phyloP scores from a whole-genome alignment of 1,284 basidiomycete species.

The Puccinia hordei region DNA sequence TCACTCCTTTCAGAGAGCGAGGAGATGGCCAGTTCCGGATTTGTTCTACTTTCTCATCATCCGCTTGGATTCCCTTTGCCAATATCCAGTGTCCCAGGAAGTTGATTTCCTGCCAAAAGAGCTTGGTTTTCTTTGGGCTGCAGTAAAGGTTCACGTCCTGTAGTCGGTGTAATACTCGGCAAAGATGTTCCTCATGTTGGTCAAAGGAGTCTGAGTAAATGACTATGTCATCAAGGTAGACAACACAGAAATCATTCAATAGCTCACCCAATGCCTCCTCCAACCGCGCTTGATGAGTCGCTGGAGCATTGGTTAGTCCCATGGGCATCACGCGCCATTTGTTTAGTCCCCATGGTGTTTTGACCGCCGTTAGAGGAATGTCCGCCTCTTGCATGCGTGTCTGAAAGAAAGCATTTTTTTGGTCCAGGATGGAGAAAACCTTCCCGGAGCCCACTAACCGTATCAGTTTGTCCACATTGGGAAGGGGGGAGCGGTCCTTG shows the following conservation, averaged over 20 bases:
- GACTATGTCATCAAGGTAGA: neutral
- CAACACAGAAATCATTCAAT: neutral
- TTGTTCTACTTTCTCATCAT: neutral
- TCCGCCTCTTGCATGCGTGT: too few species aligned
- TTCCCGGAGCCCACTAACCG: too few species aligned
- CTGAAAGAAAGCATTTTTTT: too few species aligned
- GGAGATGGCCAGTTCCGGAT: slow-evolving; percentile 14
- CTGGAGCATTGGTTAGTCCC: slow-evolving; percentile 60
- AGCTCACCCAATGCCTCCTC: slow-evolving; percentile 47
- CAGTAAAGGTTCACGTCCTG: too few species aligned
- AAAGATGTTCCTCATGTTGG: neutral
- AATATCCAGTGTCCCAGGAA: slow-evolving; percentile 25
- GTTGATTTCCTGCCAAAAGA: slow-evolving; percentile 19
- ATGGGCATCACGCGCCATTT: slow-evolving; percentile 59
- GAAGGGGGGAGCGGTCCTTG: too few species aligned
- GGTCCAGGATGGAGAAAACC: too few species aligned
- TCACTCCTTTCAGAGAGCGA: neutral
- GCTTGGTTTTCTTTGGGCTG: neutral
- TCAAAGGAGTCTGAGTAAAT: too few species aligned
- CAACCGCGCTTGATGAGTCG: slow-evolving; percentile 57
- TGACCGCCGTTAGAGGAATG: too few species aligned
- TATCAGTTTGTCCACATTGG: too few species aligned
- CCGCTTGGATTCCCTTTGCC: neutral
- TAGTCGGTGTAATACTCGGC: neutral
- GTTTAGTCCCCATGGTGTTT: neutral